A percentile compares a stretch with the other conserved stretches of the same genome.
Evolutionary conservation across 768 basidiomycete genomes (phyloP).

Genomic region (Nidularia pulvinata): DNA sequence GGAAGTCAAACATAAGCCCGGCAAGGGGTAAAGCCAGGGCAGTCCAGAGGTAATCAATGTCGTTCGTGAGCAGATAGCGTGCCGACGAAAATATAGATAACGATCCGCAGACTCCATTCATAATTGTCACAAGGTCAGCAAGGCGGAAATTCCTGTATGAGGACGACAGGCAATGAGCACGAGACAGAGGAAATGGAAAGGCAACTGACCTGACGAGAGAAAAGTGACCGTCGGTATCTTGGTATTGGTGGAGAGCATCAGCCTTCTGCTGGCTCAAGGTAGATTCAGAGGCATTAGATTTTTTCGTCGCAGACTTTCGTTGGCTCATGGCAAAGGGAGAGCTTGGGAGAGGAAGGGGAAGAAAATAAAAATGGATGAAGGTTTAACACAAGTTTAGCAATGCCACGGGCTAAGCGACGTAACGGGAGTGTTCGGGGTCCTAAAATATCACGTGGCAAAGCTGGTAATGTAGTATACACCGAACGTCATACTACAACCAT

Average conservation of each 20-base stretch:
- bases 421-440: too few relatives aligned
- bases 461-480: too few relatives aligned
- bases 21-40: constrained; percentile 90
- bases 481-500: too few relatives aligned
- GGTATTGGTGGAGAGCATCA: constrained; percentile 74
- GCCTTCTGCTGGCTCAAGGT: constrained; percentile 17
- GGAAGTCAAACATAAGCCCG: constrained; percentile 96
- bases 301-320: constrained; percentile 39
- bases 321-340: constrained; percentile 39
- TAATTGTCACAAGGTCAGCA: constrained; percentile 97
- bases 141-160: constrained; percentile 90
- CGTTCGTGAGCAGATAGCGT: constrained; percentile 80
- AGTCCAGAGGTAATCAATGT: constrained; percentile 79
- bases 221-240: constrained; percentile 94
- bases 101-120: constrained; percentile 98
- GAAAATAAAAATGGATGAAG: neutral
- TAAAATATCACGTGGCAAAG: too few relatives aligned
- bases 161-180: constrained; percentile 8
- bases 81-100: constrained; percentile 95
- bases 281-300: constrained; percentile 13
- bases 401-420: too few relatives aligned
- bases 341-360: constrained; percentile 3
- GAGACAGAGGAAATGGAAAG: constrained; percentile 7
- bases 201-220: constrained; percentile 85
- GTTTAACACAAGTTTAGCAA: neutral